phyloP scores from a whole-genome alignment of 2,329 filamentous ascomycete genomes.

The Phaeoacremonium minimum region DNA sequence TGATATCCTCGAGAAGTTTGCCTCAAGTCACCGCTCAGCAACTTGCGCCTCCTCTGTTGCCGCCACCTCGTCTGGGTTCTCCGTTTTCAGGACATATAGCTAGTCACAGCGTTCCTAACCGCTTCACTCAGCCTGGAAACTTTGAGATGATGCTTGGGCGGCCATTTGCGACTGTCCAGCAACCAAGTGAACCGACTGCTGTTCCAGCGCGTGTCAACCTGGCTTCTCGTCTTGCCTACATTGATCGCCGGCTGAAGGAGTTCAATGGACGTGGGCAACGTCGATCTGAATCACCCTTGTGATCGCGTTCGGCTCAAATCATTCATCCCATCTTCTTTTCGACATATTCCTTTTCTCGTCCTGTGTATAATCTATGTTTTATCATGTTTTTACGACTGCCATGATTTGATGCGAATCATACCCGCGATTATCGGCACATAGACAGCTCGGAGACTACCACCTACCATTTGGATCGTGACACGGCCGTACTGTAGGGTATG shows the following conservation, averaged over 20 bases:
- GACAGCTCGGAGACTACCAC: no score
- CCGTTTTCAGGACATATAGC: constrained; percentile 48
- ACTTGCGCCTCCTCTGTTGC: constrained; percentile 23
- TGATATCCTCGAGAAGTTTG: constrained; percentile 10
- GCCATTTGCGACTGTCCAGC: constrained; percentile 55
- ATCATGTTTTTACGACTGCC: constrained; percentile 8
- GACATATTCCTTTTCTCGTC: no score
- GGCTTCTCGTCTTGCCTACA: constrained; percentile 49
- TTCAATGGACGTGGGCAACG: constrained; percentile 40
- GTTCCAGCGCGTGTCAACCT: constrained; percentile 37
- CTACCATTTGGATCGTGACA: no score
- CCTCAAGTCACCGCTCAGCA: constrained; percentile 14
- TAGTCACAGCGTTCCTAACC: constrained; percentile 59
- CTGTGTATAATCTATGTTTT: constrained; percentile 6
- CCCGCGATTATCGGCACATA: no score
- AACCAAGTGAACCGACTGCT: constrained; percentile 28
- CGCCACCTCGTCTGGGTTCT: constrained; percentile 51
- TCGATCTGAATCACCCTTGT: constrained; percentile 47
- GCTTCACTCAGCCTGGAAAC: constrained; percentile 41
- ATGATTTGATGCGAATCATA: no score
- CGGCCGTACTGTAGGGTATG: no score
- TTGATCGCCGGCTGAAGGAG: constrained; percentile 54
- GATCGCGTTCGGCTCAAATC: no score
- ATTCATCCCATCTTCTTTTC: no score
- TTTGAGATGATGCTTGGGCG: constrained; percentile 41